Conservation (phyloP, 1,139 yeast genomes). For the Magnusiomyces paraingens region DNA sequence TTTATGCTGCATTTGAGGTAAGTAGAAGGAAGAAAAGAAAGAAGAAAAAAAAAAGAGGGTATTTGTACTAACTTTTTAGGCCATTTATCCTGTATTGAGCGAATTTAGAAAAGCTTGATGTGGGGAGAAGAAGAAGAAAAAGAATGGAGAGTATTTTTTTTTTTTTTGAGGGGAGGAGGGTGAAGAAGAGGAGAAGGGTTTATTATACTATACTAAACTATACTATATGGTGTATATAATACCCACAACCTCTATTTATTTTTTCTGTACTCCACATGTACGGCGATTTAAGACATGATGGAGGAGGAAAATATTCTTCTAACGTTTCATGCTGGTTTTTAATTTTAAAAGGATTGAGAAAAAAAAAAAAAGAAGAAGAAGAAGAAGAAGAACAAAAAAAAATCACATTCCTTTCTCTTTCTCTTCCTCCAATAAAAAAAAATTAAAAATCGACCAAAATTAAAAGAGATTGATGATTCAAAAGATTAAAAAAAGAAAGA, state of each 20-base stretch:
- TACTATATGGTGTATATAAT: too few relatives aligned
- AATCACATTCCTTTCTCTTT: background rate
- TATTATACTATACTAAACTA: too few relatives aligned
- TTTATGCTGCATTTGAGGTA: constrained; percentile 87
- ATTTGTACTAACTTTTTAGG: constrained; percentile 26
- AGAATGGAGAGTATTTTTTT: background rate
- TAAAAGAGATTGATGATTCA: background rate
- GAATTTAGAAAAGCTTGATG: constrained; percentile 81
- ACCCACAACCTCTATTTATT: too few relatives aligned
- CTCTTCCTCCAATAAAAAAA: too few relatives aligned
- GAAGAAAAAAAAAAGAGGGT: too few relatives aligned
- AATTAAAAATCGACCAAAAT: too few relatives aligned
- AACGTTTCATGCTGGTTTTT: background rate
- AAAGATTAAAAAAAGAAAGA: background rate
- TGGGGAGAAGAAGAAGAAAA: background rate
- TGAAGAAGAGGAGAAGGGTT: too few relatives aligned
- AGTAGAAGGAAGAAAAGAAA: background rate
- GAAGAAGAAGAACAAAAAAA: background rate
- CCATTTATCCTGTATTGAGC: constrained; percentile 95
- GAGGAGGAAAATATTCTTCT: background rate
- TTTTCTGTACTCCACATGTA: too few relatives aligned
- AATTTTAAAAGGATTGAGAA: background rate
- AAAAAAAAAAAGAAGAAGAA: background rate
- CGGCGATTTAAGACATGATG: too few relatives aligned
- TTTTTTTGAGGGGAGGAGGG: too few relatives aligned